Evolutionary conservation across 2,329 filamentous ascomycete genomes (phyloP), one percentile per base, ranked within the genome.

Genomic region (Beauveria scarabaeidicola): DNA sequence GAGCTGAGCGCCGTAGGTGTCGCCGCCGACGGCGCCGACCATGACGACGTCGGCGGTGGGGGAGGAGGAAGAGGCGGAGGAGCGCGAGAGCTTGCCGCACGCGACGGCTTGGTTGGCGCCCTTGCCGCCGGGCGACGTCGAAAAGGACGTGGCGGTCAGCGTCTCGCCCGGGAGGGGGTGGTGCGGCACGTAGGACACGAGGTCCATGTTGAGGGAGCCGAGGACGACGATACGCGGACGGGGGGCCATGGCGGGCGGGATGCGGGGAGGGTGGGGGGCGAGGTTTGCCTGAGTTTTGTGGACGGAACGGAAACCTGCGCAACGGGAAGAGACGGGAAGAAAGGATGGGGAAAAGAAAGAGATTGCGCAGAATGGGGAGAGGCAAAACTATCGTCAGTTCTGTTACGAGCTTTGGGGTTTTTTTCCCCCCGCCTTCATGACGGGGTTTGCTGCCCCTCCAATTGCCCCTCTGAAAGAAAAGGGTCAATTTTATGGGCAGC

Each of bases 31-130:
- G 17, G 86, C 85, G 52, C 89, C 89, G 21, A 90, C 74, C 87
- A 93, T 91, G 67, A 82, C 78, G 43, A 92, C 82, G 43, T 69
- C 65, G 41, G 72, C 69, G 19, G 67, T 63, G 5, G 74, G 67
- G 36, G 80, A 70, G 51, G 68, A 61, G 57, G 68, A 61, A 58
- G 72, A 64, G 3, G 69, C 61, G 36, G 69, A 66, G 29, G 79
- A 69, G 52, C 88, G 82, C 1, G 90, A 94, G 54, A 95, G 83
- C 63, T 93, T 89, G 54, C 87, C 89, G 74, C 88, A 91, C 25
- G 91, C 91, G 59, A 96, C 89, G 61, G 91, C 92, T 77, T 97
- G 93, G 77, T 97, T 97, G 62, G 92, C 91, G 64, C 93, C 93
- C 76, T 99, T 99, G 60, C 94, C 93, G 67, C 93, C 94, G 32